Base-by-base conservation (phyloP, 257 asterid species). In the Asclepias syriaca region DNA sequence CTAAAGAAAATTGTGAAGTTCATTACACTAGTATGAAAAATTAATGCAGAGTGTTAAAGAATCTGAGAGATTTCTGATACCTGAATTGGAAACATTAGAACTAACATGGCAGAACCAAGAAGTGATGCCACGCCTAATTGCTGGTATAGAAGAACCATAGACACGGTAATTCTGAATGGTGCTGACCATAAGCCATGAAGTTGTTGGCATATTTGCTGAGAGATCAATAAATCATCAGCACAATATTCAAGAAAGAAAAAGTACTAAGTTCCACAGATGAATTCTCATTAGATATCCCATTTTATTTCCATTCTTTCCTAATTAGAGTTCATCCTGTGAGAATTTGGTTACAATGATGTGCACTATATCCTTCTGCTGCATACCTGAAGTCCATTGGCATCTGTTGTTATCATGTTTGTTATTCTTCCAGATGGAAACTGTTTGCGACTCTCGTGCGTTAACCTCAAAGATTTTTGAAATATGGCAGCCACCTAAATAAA, bases 331-430 rank as follows among this genome's bases (percentile, higher is more conserved):
- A 63, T 5, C 14, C 27, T 37, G 46, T 37, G 8, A 34, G 8
- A 19, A 37, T n/a, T 14, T 40, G 46, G 37, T 66, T 46, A 18
- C 34, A 13, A 43, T 21, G 59, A 67, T 67, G 19, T 11, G 11
- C 37, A 24, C 5, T 5, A 49, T 29, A 12, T n/a, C 15, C 39
- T 24, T 37, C 50, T 37, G 74, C 46, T 74, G 73, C 78, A 73
- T 84, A 86, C 99, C 97, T 91, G 96, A 77, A 94, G 97, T 69
- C 97, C 86, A 75, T 89, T 96, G 56, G 97, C 89, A 86, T 94
- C 99, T 19, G 97, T 94, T 63, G 99, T 85, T 96, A 94, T 89
- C 81, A 94, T 81, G 74, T 94, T 94, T 72, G 99, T 94, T 70
- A 91, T 88, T 81, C 87, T 94, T 58, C 99, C 99, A 45, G 97